Base-by-base conservation (phyloP, 1,284 basidiomycete species). In the Heterobasidion irregulare region DNA sequence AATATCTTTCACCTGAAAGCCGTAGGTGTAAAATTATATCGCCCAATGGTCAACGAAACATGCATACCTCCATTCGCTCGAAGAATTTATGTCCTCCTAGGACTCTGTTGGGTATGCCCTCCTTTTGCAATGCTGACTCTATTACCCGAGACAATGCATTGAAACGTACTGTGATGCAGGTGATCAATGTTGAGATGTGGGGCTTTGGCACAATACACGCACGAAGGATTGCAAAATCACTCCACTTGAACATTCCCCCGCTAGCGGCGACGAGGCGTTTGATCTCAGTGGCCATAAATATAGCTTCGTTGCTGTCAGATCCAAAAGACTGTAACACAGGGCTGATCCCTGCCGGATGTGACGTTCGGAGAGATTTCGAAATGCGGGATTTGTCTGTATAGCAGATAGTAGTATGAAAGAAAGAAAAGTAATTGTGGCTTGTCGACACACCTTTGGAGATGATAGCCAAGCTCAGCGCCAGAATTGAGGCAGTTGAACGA, bases 21-120 rank as follows among this genome's bases (percentile, higher is more conserved):
- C 8, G 33, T 45, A 34, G 34, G 15, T 13, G 33, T n/a, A 41
- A 44, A 44, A 43, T 18, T 12, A 38, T 38, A 26, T 33, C 7
- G 18, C 10, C 26, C n/a, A 41, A 41, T 41, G 38, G 38, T 41
- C 38, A 41, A 41, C 3, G 18, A 13, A 9, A 48, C 19, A 9
- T 50, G 10, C 53, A 8, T 38, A 83, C 84, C 74, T 92, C 90
- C 61, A 81, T 68, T 8, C 92, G 84, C 59, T 94, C 90, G 64
- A 94, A 95, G 78, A 94, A 94, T 67, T 87, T 90, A 67, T 89
- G 84, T 0, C 92, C 92, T 13, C 84, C 87, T 8, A 96, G 76
- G 53, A 96, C 79, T 49, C 84, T 74, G 63, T 80, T 84, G 0
- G 92, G 92, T 48, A 97, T 89, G 34, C 83, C 79, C 59, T 85